A percentile compares a stretch with the other conserved stretches of the same genome.
These are phyloP conservation scores for Venturia pyrina DNA, from an alignment of 2,329 filamentous ascomycete species.

Conservation along the genomic window DNA sequence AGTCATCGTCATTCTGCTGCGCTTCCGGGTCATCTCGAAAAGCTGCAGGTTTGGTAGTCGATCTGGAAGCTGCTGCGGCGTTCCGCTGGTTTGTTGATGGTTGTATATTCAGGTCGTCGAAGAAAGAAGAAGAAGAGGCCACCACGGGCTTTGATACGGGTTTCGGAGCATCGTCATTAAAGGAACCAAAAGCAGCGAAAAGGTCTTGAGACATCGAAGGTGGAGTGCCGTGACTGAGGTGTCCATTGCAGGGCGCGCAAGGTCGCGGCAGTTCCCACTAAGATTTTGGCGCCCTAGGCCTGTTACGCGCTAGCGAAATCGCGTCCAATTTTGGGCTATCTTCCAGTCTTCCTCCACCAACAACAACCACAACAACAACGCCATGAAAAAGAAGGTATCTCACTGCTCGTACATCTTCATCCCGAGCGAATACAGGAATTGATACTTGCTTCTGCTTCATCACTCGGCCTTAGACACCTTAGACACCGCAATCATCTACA, in stretches of 20 bases:
- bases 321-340: too few species aligned
- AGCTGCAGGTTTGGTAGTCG: background rate
- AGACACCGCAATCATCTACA: background rate
- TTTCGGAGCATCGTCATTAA: background rate
- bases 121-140: constrained; percentile 5
- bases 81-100: background rate
- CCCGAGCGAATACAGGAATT: too few species aligned
- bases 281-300: background rate
- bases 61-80: background rate
- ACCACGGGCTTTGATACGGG: background rate
- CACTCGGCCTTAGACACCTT: background rate
- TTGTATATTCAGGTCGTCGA: constrained; percentile 8
- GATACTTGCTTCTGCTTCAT: too few species aligned
- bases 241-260: background rate
- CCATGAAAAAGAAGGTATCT: too few species aligned
- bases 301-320: background rate
- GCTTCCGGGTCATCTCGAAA: background rate
- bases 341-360: too few species aligned
- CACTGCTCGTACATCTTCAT: too few species aligned
- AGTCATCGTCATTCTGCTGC: constrained; percentile 23
- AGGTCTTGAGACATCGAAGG: constrained; percentile 13
- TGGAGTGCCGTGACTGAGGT: background rate
- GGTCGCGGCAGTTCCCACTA: background rate
- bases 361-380: too few species aligned
- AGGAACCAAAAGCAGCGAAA: constrained; percentile 11